Conservation (phyloP, 345 rosid species). For the Rhodamnia argentea region DNA sequence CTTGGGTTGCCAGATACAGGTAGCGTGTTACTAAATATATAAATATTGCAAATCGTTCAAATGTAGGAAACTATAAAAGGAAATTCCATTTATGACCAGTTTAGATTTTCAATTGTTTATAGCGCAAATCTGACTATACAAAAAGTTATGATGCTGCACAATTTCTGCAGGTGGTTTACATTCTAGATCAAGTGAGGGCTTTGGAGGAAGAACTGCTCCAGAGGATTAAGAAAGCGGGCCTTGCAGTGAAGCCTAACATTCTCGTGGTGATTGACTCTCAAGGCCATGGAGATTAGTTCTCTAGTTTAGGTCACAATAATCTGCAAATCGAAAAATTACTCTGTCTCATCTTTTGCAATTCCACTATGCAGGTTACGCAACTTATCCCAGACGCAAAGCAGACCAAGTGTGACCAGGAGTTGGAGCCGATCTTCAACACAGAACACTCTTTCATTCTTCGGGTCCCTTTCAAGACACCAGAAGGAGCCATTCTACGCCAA, state of each 20-base stretch:
- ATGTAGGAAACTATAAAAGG: neutral
- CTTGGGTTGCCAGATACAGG: constrained; percentile 90
- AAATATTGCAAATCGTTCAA: neutral
- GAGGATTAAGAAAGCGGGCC: constrained; percentile 64
- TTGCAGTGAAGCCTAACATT: constrained; percentile 65
- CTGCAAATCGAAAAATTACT: neutral
- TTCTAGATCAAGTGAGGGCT: constrained; percentile 93
- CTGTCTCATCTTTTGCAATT: neutral
- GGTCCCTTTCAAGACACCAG: constrained; percentile 62
- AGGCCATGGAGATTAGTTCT: neutral
- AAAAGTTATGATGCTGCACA: neutral
- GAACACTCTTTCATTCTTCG: constrained; percentile 69
- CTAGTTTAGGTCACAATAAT: neutral
- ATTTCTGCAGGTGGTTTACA: constrained; percentile 58
- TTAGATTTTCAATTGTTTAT: neutral
- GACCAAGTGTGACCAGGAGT: constrained; percentile 65
- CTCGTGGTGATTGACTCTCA: constrained; percentile 42
- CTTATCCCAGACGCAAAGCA: constrained; percentile 73
- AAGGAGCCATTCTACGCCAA: constrained; percentile 42
- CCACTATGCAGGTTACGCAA: constrained; percentile 32
- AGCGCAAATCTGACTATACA: neutral
- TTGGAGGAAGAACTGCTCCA: constrained; percentile 64
- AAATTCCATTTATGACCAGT: neutral
- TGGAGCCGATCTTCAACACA: constrained; percentile 54
- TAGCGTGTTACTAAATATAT: constrained; percentile 45